Percentiles rank a stretch among this genome's conserved stretches.
Conservation (phyloP, 495 filamentous ascomycete genomes). For the Penicillium antarcticum region DNA sequence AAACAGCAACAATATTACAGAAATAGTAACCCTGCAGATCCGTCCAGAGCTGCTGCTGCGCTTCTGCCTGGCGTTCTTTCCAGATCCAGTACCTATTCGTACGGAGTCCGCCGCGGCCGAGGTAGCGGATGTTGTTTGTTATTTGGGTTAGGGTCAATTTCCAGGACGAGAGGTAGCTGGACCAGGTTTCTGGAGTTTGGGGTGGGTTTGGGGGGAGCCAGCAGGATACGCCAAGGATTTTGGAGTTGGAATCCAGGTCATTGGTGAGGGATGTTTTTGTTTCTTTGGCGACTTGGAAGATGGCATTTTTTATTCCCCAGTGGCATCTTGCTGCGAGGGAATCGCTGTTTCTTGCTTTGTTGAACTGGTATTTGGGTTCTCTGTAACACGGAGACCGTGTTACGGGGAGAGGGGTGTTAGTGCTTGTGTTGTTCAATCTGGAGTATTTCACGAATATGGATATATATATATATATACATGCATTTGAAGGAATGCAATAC, state of each 20-base stretch:
- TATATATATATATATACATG: not conserved
- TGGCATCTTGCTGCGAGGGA: constrained; percentile 57
- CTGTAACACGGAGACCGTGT: constrained; percentile 17
- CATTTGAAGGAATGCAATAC: not conserved
- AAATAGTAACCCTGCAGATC: constrained; percentile 63
- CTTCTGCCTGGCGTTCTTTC: constrained; percentile 56
- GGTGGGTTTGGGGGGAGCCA: constrained; percentile 55
- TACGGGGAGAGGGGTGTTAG: constrained; percentile 18
- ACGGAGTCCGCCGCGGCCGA: constrained; percentile 57
- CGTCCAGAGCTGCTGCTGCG: constrained; percentile 55
- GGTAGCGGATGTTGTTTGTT: constrained; percentile 52
- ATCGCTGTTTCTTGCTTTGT: constrained; percentile 48
- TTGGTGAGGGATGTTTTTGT: constrained; percentile 6
- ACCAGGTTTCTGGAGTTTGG: constrained; percentile 48
- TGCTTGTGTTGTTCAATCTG: not conserved
- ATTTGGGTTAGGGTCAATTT: constrained; percentile 54
- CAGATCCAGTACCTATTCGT: constrained; percentile 63
- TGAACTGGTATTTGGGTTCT: constrained; percentile 36
- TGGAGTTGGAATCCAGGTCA: constrained; percentile 12
- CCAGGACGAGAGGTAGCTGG: constrained; percentile 51
- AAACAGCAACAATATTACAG: constrained; percentile 65
- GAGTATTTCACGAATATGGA: not conserved
- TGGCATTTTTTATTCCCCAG: constrained; percentile 63
- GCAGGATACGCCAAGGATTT: constrained; percentile 61
- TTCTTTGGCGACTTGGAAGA: constrained; percentile 63